A percentile compares a stretch with the other conserved stretches of the same genome.
Evolutionary conservation across 768 basidiomycete genomes (phyloP).

Genomic region (Serendipita sp.): DNA sequence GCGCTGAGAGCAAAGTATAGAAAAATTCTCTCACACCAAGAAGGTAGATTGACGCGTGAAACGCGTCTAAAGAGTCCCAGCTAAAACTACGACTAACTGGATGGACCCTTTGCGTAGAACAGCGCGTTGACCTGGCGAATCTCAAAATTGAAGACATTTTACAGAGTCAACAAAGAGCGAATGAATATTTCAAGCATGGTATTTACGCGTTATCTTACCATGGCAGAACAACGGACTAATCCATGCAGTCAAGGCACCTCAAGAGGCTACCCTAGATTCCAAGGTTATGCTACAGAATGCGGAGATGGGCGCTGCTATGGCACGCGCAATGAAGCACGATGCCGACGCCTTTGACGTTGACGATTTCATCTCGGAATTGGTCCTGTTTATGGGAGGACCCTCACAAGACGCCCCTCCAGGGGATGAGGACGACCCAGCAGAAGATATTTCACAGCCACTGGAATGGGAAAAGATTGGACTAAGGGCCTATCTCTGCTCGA

Average conservation of each 20-base stretch:
- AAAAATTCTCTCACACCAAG: constrained; percentile 40
- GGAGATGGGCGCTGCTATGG: constrained; percentile 67
- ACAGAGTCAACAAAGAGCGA: constrained; percentile 9
- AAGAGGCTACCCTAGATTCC: constrained; percentile 85
- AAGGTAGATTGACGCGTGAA: constrained; percentile 27
- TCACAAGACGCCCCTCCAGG: constrained; percentile 24
- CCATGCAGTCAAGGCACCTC: constrained; percentile 53
- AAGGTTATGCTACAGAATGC: constrained; percentile 60
- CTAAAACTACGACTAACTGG: constrained; percentile 18
- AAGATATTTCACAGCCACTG: constrained; percentile 27
- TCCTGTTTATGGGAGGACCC: constrained; percentile 60
- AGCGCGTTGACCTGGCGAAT: constrained; percentile 27
- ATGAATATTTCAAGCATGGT: constrained; percentile 15
- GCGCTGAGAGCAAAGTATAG: constrained; percentile 60
- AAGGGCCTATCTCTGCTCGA: constrained; percentile 63
- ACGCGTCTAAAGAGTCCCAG: constrained; percentile 3
- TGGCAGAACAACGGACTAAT: not conserved
- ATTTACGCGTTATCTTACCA: not conserved
- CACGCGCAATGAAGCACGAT: constrained; percentile 81
- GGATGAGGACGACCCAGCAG: constrained; percentile 28
- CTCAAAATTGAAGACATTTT: constrained; percentile 11
- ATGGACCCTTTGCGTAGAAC: constrained; percentile 34
- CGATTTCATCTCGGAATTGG: constrained; percentile 66
- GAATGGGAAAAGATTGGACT: constrained; percentile 82
- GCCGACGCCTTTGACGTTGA: constrained; percentile 81